Conservation (phyloP, 805 yeast species). For the Kazachstania kunashirensis region DNA sequence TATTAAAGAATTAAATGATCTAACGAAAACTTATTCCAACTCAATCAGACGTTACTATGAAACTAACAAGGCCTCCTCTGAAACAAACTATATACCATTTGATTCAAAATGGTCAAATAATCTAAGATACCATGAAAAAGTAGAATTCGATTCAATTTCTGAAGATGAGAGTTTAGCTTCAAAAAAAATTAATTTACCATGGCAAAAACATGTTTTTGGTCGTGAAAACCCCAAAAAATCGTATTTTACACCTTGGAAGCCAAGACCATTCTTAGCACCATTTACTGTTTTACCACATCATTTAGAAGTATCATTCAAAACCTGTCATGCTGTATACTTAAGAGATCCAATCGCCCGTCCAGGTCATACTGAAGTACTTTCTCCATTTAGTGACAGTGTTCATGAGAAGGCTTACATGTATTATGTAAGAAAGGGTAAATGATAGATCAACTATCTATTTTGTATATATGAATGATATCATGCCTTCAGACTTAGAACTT, state of each 20-base stretch:
- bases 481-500: background rate
- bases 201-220: slow-evolving; percentile 75
- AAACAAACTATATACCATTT: slow-evolving; percentile 30
- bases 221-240: slow-evolving; percentile 67
- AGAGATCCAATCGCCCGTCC: slow-evolving; percentile 97
- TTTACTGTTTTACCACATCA: slow-evolving; percentile 89
- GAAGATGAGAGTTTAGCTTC: slow-evolving; percentile 43
- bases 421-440: slow-evolving; percentile 66
- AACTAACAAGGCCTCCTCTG: slow-evolving; percentile 14
- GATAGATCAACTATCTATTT: slow-evolving; percentile 3
- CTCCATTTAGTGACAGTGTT: slow-evolving; percentile 72
- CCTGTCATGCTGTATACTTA: slow-evolving; percentile 93
- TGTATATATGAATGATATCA: background rate
- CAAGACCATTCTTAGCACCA: slow-evolving; percentile 87
- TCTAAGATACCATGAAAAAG: slow-evolving; percentile 34
- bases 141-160: slow-evolving; percentile 36
- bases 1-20: slow-evolving; percentile 19
- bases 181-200: slow-evolving; percentile 52
- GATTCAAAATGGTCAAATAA: slow-evolving; percentile 44
- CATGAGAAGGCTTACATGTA: slow-evolving; percentile 95
- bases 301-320: slow-evolving; percentile 76
- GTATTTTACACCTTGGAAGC: slow-evolving; percentile 94
- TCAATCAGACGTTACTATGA: slow-evolving; percentile 27
- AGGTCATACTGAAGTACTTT: slow-evolving; percentile 88
- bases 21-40: slow-evolving; percentile 17